Percentiles rank a stretch among this genome's conserved stretches.
Conservation (phyloP, 495 filamentous ascomycete species). For the Aspergillus homomorphus region DNA sequence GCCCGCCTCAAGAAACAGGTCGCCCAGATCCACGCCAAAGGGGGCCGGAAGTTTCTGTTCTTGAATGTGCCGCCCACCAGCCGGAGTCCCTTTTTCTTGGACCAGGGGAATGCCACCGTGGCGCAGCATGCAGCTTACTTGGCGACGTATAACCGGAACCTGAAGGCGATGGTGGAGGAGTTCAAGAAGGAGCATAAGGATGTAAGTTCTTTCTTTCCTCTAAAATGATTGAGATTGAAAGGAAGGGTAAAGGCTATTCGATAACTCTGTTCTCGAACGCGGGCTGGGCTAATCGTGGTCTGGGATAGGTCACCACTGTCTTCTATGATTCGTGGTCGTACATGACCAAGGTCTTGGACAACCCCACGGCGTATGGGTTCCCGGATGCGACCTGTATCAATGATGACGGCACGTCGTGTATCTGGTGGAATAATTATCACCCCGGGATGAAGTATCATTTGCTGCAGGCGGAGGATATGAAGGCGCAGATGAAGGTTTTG, state of each 20-base stretch:
- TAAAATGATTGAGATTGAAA: too few species aligned
- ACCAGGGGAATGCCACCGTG: slow-evolving; percentile 24
- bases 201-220: slow-evolving; percentile 19
- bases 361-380: slow-evolving; percentile 43
- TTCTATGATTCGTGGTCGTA: slow-evolving; percentile 36
- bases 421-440: slow-evolving; percentile 45
- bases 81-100: slow-evolving; percentile 53
- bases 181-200: slow-evolving; percentile 24
- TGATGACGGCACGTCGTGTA: slow-evolving; percentile 30
- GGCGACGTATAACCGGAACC: slow-evolving; percentile 28
- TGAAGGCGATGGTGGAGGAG: slow-evolving; percentile 25
- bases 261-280: too few species aligned
- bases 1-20: slow-evolving; percentile 53
- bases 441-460: slow-evolving; percentile 36
- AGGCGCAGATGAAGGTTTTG: slow-evolving; percentile 22
- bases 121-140: slow-evolving; percentile 29
- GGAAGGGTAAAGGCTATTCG: background rate
- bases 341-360: slow-evolving; percentile 53
- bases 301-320: slow-evolving; percentile 23
- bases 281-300: background rate
- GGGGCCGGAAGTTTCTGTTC: slow-evolving; percentile 73
- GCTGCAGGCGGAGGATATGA: slow-evolving; percentile 41
- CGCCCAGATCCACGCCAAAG: slow-evolving; percentile 57
- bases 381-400: slow-evolving; percentile 32
- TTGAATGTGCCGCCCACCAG: slow-evolving; percentile 73